Base-by-base conservation (phyloP, 495 filamentous ascomycete species). In the Lindgomyces ingoldianus region DNA sequence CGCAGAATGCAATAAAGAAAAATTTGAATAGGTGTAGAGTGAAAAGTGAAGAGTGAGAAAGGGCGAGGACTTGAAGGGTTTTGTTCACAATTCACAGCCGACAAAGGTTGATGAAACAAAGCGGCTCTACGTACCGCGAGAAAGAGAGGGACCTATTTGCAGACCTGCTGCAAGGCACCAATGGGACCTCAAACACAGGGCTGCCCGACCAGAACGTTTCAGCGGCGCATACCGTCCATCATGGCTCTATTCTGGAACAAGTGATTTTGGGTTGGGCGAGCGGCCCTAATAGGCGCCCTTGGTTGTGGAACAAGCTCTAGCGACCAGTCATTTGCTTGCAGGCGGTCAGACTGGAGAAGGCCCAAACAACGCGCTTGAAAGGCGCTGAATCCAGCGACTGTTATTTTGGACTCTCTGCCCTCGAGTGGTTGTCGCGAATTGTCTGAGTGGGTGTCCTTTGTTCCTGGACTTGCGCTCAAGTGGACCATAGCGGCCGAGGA, bases 81-180 rank as follows among this genome's bases (percentile, higher is more conserved):
- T 56, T 60, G 50, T 64, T 36, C 22, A 29, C 50, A 63, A n/a
- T 60, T 65, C 41, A 61, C 63, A 19, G 33, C 24, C 49, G 19
- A 57, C 49, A 36, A 46, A 30, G 27, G 27, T 48, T 21, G 3
- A 57, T 64, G 68, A 70, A 62, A 65, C 64, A 59, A 65, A 68
- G 64, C 63, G 59, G 44, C 27, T 45, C 57, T 65, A 71, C 68
- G 68, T 71, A 71, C 68, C 64, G 68, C 64, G 68, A 68, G 64
- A 44, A 57, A 50, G 60, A 54, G 41, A 44, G 55, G 68, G 68
- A 71, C 68, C 68, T 14, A 53, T 56, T 57, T 54, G 55, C 57
- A 66, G 64, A 46, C 68, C 68, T 33, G 55, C 41, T 51, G 58
- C 56, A 61, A 71, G 60, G 59, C 55, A 56, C 63, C 58, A 57